These are phyloP conservation scores for Malassezia restricta DNA, from an alignment of 1,284 basidiomycete genomes.

Conservation along the genomic window DNA sequence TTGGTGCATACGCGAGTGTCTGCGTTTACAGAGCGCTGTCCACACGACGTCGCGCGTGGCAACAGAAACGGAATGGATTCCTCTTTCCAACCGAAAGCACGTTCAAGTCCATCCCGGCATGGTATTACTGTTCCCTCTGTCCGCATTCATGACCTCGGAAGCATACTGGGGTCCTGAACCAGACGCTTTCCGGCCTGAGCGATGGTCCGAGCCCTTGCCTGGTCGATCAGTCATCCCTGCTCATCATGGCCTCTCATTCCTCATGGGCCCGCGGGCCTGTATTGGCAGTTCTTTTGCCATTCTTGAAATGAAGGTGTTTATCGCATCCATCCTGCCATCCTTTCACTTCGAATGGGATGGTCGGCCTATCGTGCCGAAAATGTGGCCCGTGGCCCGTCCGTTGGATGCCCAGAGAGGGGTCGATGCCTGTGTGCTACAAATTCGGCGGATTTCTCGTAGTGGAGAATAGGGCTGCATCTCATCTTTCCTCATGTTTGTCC, in stretches of 20 bases:
- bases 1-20: slow-evolving; percentile 27
- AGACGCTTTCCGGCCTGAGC: slow-evolving; percentile 24
- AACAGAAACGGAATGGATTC: slow-evolving; percentile 22
- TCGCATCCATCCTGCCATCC: slow-evolving; percentile 20
- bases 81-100: slow-evolving; percentile 26
- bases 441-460: background rate
- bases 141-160: slow-evolving; percentile 16
- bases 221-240: slow-evolving; percentile 18
- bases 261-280: slow-evolving; percentile 33
- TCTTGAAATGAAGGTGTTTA: slow-evolving; percentile 37
- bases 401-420: background rate
- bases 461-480: background rate
- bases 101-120: slow-evolving; percentile 20
- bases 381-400: slow-evolving; percentile 12
- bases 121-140: slow-evolving; percentile 25
- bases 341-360: slow-evolving; percentile 24
- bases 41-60: slow-evolving; percentile 26
- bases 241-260: slow-evolving; percentile 28
- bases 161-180: slow-evolving; percentile 33
- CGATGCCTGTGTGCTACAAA: slow-evolving; percentile 6
- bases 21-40: slow-evolving; percentile 26
- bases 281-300: slow-evolving; percentile 32
- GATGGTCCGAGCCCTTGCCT: slow-evolving; percentile 26
- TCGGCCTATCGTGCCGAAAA: slow-evolving; percentile 6
- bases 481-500: background rate